Evolutionary conservation across 1,284 basidiomycete genomes (phyloP), one percentile per base, ranked within the genome.

Genomic region (Leccinum ponderosum): DNA sequence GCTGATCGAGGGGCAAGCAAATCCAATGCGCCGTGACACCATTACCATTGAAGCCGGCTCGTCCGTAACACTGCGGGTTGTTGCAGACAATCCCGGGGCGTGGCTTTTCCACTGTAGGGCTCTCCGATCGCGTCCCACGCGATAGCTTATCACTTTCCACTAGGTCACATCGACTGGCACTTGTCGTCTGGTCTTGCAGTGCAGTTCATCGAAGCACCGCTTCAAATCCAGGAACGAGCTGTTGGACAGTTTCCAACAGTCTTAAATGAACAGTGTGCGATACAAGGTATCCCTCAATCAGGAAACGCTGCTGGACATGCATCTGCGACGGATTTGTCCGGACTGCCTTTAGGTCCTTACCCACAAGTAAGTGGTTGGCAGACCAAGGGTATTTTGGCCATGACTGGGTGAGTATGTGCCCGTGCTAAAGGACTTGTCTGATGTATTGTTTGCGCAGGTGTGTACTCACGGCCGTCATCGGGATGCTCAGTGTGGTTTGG

Each of bases 21-120:
- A 97, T 78, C 95, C 95, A 1, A 85, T 95, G 67, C 87, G 94
- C 15, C 83, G 95, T 58, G 94, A 97, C 75, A 91, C 89, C 0
- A 76, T 93, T 2, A 81, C 85, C 62, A 82, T 94, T 51, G 87
- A 87, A 3, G 78, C 81, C 1, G 79, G 80, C 56, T 76, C 81
- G 15, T 85, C 85, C 1, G 88, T 81, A 15, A 91, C 87, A 0
- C 75, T 94, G 52, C 85, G 91, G 12, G 69, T 93, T 62, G 74
- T 86, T 56, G 89, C 90, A 0, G 88, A 94, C 69, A 95, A 95
- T 73, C 93, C 93, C 1, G 93, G 93, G 6, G 85, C 83, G 2
- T 95, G 93, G 93, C 76, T 94, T 65, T 84, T 94, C 71, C 91
- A 87, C 75, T 93, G 92, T 87, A 67, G 57, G 84, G 75, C 22